Evolutionary conservation across 2,329 filamentous ascomycete species (phyloP).

Genomic region (Colletotrichum lindemuthianum): DNA sequence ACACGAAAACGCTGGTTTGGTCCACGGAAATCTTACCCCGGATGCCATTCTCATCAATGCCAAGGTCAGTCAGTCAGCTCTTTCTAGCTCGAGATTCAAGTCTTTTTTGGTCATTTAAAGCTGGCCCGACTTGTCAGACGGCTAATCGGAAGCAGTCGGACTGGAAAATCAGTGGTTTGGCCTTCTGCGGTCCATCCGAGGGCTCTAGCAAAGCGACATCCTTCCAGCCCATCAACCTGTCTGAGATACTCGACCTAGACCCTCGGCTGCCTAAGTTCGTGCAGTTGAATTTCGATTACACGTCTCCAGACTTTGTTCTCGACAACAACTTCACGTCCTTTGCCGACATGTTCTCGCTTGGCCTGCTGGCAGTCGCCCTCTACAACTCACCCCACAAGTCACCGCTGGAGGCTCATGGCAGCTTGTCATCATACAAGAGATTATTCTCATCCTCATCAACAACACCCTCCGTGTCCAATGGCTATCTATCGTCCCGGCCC

Average conservation of each 20-base stretch:
- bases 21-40: constrained; percentile 94
- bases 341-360: constrained; percentile 94
- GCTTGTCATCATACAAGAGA: constrained; percentile 85
- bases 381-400: constrained; percentile 96
- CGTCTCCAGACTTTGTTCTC: constrained; percentile 92
- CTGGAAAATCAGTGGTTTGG: constrained; percentile 97
- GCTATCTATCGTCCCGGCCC: constrained; percentile 82
- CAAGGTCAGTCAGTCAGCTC: constrained; percentile 67
- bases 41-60: constrained; percentile 94
- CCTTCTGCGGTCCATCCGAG: constrained; percentile 86
- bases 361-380: constrained; percentile 85
- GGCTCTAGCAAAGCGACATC: constrained; percentile 78
- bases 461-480: constrained; percentile 82
- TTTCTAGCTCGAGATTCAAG: neutral
- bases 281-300: constrained; percentile 92
- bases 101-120: neutral
- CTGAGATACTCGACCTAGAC: constrained; percentile 87
- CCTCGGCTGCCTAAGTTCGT: constrained; percentile 82
- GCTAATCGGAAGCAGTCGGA: constrained; percentile 73
- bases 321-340: constrained; percentile 87
- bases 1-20: constrained; percentile 92
- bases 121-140: neutral
- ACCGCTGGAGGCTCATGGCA: constrained; percentile 84
- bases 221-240: constrained; percentile 81
- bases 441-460: constrained; percentile 82